These are phyloP conservation scores for Gliomastix tumulicola DNA, from an alignment of 2,329 filamentous ascomycete species.

Conservation along the genomic window DNA sequence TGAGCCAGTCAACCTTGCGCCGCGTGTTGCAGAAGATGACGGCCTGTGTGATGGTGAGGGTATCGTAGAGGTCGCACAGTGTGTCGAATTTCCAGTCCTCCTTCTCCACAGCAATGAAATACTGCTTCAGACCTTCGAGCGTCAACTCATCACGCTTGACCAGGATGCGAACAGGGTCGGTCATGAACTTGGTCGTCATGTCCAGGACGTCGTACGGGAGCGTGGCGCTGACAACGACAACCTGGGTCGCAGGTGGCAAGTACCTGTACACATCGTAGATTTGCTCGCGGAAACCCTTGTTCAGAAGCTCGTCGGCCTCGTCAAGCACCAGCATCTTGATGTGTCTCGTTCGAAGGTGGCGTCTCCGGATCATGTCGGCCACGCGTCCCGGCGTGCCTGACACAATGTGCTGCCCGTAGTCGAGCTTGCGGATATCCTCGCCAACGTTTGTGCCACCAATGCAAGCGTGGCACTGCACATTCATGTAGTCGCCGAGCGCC, in stretches of 20 bases:
- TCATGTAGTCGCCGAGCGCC: conserved; percentile 99
- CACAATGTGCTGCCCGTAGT: conserved; percentile 96
- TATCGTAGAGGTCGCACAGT: conserved; percentile 96
- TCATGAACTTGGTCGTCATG: conserved; percentile 99
- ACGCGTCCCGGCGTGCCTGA: conserved; percentile 97
- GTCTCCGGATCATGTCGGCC: conserved; percentile 54
- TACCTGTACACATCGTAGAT: conserved; percentile 99
- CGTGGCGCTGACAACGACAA: conserved; percentile 96
- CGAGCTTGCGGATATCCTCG: conserved; percentile 94
- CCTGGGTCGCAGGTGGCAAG: conserved; percentile 91
- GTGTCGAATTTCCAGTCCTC: conserved; percentile 99
- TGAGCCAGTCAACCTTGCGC: conserved; percentile 98
- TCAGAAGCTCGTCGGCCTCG: conserved; percentile 61
- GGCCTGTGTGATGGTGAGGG: conserved; percentile 94
- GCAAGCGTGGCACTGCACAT: conserved; percentile 97
- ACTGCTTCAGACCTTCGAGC: conserved; percentile 94
- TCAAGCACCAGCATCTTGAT: conserved; percentile 60
- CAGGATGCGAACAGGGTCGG: conserved; percentile 88
- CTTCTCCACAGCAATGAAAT: conserved; percentile 98
- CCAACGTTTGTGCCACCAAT: conserved; percentile 97
- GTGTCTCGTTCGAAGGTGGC: conserved; percentile 50
- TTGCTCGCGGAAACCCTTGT: conserved; percentile 94
- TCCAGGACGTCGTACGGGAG: conserved; percentile 96
- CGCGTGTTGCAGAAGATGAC: conserved; percentile 99
- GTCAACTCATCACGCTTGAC: conserved; percentile 99